phyloP scores from a whole-genome alignment of 306 rosid genomes.

The Castanea mollissima region DNA sequence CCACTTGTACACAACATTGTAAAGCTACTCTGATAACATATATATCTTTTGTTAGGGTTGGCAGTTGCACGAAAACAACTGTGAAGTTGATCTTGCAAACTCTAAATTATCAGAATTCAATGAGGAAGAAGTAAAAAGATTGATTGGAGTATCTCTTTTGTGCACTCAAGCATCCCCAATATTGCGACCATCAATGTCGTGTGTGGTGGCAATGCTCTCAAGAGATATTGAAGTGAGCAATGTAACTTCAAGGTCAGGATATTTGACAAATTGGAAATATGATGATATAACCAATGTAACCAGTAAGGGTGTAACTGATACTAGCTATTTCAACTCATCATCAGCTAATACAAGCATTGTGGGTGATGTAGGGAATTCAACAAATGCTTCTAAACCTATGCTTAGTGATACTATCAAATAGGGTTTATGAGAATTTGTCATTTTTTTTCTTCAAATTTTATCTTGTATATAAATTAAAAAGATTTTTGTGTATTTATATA shows the following conservation, averaged over 20 bases:
- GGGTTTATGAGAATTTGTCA: not conserved
- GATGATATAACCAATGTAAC: conserved; percentile 33
- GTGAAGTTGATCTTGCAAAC: conserved; percentile 42
- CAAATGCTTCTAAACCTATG: not conserved
- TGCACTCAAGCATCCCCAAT: conserved; percentile 67
- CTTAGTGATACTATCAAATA: not conserved
- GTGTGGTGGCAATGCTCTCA: conserved; percentile 66
- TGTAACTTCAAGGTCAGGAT: conserved; percentile 53
- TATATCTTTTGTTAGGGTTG: conserved; percentile 41
- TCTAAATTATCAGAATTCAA: conserved; percentile 35
- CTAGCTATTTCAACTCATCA: conserved; percentile 36
- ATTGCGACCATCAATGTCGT: conserved; percentile 59
- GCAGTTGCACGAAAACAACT: conserved; percentile 53
- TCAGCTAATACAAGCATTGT: conserved; percentile 29
- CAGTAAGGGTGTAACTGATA: conserved; percentile 10
- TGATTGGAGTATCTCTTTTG: conserved; percentile 48
- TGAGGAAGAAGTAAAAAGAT: conserved; percentile 44
- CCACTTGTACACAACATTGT: too few relatives aligned
- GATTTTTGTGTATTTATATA: not conserved
- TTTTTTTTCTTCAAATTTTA: not conserved
- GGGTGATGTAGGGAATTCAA: conserved; percentile 20
- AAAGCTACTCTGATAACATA: too few relatives aligned
- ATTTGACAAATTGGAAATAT: conserved; percentile 63
- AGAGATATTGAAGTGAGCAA: conserved; percentile 56
- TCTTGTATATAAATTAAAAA: not conserved